A percentile compares a stretch with the other conserved stretches of the same genome.
phyloP scores from a whole-genome alignment of 345 rosid genomes.

The Populus davidiana region DNA sequence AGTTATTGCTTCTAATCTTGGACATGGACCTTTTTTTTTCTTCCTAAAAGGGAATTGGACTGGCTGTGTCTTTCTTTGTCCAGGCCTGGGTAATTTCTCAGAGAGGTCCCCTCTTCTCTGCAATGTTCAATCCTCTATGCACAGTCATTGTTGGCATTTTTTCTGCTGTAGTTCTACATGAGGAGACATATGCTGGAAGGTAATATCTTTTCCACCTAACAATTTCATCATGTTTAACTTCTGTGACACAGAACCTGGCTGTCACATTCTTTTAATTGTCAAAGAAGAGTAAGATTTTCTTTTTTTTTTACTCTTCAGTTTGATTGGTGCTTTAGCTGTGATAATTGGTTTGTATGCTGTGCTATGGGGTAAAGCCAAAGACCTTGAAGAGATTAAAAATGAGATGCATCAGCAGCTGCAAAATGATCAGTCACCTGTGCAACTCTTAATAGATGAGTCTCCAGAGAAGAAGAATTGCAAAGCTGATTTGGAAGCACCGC shows the following conservation, averaged over 20 bases:
- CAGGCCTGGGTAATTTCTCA: conserved; percentile 45
- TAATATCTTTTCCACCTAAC: background rate
- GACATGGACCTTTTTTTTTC: background rate
- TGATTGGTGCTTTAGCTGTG: conserved; percentile 41
- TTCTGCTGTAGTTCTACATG: conserved; percentile 24
- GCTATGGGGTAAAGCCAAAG: conserved; percentile 69
- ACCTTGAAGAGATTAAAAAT: background rate
- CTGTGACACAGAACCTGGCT: no score
- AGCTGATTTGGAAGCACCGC: background rate
- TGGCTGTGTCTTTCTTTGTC: conserved; percentile 33
- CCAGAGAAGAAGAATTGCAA: background rate
- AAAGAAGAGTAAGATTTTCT: no score
- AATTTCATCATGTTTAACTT: no score
- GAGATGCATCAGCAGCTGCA: background rate
- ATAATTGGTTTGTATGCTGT: conserved; percentile 27
- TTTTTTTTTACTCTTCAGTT: conserved; percentile 26
- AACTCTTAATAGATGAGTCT: background rate
- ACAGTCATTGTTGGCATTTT: conserved; percentile 24
- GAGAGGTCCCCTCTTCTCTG: conserved; percentile 16
- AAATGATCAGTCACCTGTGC: background rate
- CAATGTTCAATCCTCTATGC: conserved; percentile 24
- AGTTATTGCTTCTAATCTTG: background rate
- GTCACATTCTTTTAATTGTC: no score
- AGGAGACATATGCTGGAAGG: conserved; percentile 14
- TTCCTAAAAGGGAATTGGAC: background rate